These are phyloP conservation scores for Coelastrella sp. DNA, from an alignment of 139 green algal genomes.

Conservation along the genomic window DNA sequence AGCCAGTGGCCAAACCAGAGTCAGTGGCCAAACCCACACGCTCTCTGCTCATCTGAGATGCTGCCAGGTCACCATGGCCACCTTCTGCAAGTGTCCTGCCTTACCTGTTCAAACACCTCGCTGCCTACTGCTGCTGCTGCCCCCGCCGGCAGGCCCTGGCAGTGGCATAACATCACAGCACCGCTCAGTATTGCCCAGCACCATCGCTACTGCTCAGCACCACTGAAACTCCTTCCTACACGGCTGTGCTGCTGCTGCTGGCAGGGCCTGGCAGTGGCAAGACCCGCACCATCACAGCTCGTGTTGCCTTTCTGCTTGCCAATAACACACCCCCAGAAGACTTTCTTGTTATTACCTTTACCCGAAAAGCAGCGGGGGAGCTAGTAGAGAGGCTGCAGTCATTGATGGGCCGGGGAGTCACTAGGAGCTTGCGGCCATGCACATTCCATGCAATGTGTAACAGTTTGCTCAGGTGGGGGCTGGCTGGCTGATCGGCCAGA, in stretches of 20 bases:
- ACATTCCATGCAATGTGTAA: slow-evolving; percentile 54
- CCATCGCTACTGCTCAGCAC: no score
- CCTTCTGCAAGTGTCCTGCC: no score
- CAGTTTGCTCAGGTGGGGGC: slow-evolving; percentile 44
- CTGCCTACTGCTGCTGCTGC: no score
- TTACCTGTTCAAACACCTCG: no score
- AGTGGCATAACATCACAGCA: no score
- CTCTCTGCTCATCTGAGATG: no score
- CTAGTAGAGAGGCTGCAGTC: background rate
- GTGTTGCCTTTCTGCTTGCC: slow-evolving; percentile 72
- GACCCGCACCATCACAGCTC: slow-evolving; percentile 80
- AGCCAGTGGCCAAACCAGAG: no score
- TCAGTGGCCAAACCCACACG: no score
- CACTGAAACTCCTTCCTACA: no score
- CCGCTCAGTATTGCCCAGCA: no score
- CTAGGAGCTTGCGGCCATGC: slow-evolving; percentile 2
- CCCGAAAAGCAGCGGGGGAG: slow-evolving; percentile 55
- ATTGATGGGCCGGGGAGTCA: background rate
- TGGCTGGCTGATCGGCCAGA: background rate
- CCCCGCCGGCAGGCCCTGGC: no score
- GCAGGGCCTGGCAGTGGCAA: slow-evolving; percentile 85
- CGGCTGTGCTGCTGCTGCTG: background rate
- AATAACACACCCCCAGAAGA: background rate
- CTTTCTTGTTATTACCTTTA: slow-evolving; percentile 68
- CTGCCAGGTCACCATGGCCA: no score